Evolutionary conservation across 352 stramenopile genomes (phyloP).

Genomic region (Globisporangium recalcitrans): DNA sequence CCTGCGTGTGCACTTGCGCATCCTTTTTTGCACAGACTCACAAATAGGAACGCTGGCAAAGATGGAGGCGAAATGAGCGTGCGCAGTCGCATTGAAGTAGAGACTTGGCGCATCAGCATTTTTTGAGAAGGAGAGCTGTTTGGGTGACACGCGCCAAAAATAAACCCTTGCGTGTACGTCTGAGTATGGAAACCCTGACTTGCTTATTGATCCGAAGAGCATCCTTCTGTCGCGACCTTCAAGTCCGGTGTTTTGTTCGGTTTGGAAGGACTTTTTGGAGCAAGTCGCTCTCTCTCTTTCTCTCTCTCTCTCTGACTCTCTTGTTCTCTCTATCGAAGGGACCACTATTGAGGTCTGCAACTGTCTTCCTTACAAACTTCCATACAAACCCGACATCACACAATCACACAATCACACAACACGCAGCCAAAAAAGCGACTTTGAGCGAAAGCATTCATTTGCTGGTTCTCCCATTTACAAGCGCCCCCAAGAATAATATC

Average conservation of each 20-base stretch:
- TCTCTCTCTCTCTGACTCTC: constrained; percentile 8
- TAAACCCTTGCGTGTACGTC: no score
- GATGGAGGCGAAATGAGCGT: not conserved
- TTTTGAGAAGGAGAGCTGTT: not conserved
- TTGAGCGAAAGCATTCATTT: constrained; percentile 1
- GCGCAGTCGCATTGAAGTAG: constrained; percentile 3
- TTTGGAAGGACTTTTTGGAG: not conserved
- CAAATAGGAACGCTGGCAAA: not conserved
- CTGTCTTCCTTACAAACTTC: constrained; percentile 6
- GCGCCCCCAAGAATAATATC: not conserved
- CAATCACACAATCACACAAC: constrained; percentile 7
- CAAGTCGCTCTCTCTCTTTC: not conserved
- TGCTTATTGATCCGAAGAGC: no score
- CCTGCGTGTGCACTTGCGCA: not conserved
- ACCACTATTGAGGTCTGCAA: not conserved
- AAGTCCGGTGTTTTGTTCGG: constrained; percentile 11
- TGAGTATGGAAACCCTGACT: no score
- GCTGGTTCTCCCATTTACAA: constrained; percentile 7
- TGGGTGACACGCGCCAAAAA: no score
- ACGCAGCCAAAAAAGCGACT: constrained; percentile 2
- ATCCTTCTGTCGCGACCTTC: not conserved
- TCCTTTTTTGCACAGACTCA: not conserved
- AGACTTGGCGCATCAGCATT: constrained; percentile 6
- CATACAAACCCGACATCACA: constrained; percentile 10
- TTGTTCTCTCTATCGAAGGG: constrained; percentile 6